Percentiles rank a stretch among this genome's conserved stretches.
phyloP scores from a whole-genome alignment of 257 asterid genomes.

The Ehretia macrophylla region DNA sequence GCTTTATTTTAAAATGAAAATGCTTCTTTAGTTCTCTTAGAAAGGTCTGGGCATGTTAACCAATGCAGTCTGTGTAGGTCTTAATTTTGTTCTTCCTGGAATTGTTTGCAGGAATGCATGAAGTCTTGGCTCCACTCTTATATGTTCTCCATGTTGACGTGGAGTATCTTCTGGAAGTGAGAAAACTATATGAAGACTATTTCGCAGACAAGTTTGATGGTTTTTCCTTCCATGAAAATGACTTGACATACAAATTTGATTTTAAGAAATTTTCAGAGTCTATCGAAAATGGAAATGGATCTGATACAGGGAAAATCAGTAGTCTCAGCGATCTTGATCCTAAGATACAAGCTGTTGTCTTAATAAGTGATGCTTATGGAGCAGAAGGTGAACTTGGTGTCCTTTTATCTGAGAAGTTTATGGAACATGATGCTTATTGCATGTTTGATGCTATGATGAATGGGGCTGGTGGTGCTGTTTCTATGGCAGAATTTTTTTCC shows the following conservation, averaged over 20 bases:
- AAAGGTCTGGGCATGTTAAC: neutral
- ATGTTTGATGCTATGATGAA: constrained; percentile 84
- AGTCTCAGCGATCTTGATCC: constrained; percentile 62
- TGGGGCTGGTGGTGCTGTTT: constrained; percentile 75
- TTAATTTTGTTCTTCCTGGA: constrained; percentile 16
- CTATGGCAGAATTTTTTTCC: constrained; percentile 80
- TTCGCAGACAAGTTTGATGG: constrained; percentile 81
- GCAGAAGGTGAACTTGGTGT: constrained; percentile 94
- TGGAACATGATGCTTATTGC: constrained; percentile 90
- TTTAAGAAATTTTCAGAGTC: constrained; percentile 70
- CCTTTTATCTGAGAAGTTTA: constrained; percentile 74
- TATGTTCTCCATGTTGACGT: constrained; percentile 78
- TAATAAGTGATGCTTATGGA: constrained; percentile 81
- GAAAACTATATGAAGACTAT: constrained; percentile 60
- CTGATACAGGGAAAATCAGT: constrained; percentile 30
- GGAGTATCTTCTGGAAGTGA: constrained; percentile 66
- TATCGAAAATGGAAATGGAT: constrained; percentile 30
- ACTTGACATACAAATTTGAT: constrained; percentile 63
- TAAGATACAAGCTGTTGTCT: constrained; percentile 52
- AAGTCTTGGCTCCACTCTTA: constrained; percentile 77
- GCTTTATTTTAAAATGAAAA: no score
- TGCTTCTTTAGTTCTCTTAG: neutral
- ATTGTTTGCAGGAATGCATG: constrained; percentile 78
- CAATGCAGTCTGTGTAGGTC: neutral
- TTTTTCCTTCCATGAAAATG: constrained; percentile 68